Evolutionary conservation across 2,329 filamentous ascomycete species (phyloP).

Genomic region (Botrytis aclada): DNA sequence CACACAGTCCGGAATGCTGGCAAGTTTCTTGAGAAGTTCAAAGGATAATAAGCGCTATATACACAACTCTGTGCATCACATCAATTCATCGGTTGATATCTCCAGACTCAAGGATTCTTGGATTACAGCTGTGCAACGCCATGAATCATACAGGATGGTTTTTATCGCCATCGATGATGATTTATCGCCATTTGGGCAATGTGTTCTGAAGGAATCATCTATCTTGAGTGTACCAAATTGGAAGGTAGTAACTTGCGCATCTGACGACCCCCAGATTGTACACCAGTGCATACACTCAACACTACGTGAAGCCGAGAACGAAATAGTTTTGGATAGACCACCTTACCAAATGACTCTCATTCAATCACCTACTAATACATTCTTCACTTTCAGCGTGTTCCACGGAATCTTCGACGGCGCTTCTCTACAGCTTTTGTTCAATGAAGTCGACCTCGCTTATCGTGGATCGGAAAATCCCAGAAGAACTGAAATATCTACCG

Average conservation of each 20-base stretch:
- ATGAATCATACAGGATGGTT: conserved; percentile 9
- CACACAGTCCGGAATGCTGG: conserved; percentile 14
- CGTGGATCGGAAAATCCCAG: not conserved
- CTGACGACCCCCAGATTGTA: not conserved
- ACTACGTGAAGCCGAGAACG: not conserved
- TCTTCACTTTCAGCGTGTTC: conserved; percentile 1
- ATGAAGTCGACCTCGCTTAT: not conserved
- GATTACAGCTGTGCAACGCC: not conserved
- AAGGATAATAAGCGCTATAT: not conserved
- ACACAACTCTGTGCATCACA: conserved; percentile 10
- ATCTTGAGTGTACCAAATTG: not conserved
- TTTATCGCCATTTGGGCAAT: conserved; percentile 9
- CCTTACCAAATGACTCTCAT: not conserved
- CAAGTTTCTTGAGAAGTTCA: conserved; percentile 8
- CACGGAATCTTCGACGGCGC: conserved; percentile 5
- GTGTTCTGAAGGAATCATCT: not conserved
- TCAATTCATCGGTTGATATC: not conserved
- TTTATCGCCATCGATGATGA: conserved; percentile 2
- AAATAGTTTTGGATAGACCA: not conserved
- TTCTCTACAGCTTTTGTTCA: conserved; percentile 8
- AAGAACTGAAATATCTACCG: not conserved
- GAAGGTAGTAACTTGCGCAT: not conserved
- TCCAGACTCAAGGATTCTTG: not conserved
- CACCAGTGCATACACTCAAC: not conserved
- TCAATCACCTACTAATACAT: not conserved